Conservation (phyloP, 192 early-diverging fungal species). For the Backusella sp. region DNA sequence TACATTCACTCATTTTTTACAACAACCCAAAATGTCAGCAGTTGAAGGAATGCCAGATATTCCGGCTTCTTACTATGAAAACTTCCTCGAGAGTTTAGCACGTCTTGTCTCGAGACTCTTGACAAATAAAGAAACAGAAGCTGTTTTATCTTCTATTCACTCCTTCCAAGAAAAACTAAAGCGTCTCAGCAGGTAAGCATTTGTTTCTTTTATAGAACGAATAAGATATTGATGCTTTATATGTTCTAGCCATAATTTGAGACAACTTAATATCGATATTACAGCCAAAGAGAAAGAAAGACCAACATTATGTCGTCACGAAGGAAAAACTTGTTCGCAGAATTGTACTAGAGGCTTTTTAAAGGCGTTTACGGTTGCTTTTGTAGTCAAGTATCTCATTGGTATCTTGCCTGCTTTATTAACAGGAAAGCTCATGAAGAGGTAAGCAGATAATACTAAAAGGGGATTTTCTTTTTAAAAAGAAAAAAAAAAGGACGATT, state of each 20-base stretch:
- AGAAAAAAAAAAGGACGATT: neutral
- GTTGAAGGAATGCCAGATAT: slow-evolving; percentile 9
- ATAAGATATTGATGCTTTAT: neutral
- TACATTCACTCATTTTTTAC: neutral
- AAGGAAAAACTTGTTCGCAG: slow-evolving; percentile 62
- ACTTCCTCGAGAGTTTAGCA: slow-evolving; percentile 63
- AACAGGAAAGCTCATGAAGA: slow-evolving; percentile 53
- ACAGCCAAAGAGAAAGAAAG: slow-evolving; percentile 21
- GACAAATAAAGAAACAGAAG: slow-evolving; percentile 67
- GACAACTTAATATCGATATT: slow-evolving; percentile 39
- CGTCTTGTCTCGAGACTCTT: slow-evolving; percentile 58
- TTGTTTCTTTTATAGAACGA: neutral
- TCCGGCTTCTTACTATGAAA: slow-evolving; percentile 47
- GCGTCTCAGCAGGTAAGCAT: slow-evolving; percentile 54
- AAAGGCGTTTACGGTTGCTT: slow-evolving; percentile 62
- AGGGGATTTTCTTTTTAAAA: no score
- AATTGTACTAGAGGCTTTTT: slow-evolving; percentile 63
- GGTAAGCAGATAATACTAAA: slow-evolving; percentile 17
- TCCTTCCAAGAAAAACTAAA: slow-evolving; percentile 66
- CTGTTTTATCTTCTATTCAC: slow-evolving; percentile 52
- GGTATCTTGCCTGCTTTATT: slow-evolving; percentile 51
- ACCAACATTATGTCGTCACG: slow-evolving; percentile 52
- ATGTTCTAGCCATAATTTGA: slow-evolving; percentile 43
- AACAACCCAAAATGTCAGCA: neutral
- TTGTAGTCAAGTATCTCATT: slow-evolving; percentile 57